phyloP scores from a whole-genome alignment of 1,139 yeast genomes.

The Arxiozyma bovina region DNA sequence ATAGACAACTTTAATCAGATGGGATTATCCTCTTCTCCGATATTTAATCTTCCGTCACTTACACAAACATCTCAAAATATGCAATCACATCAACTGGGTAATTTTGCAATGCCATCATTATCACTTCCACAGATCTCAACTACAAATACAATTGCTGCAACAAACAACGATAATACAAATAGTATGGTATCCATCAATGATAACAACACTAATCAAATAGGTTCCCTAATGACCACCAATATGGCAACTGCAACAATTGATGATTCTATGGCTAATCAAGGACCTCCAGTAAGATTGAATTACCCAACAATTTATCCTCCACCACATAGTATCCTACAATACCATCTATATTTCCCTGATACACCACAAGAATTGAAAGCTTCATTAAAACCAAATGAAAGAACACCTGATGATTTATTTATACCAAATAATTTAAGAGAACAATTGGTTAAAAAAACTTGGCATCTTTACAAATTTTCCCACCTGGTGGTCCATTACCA shows the following conservation, averaged over 20 bases:
- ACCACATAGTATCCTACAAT: slow-evolving; percentile 50
- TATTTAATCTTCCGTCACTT: background rate
- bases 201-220: background rate
- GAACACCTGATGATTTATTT: slow-evolving; percentile 60
- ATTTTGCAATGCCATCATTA: background rate
- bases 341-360: slow-evolving; percentile 83
- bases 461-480: slow-evolving; percentile 60
- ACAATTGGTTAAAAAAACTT: slow-evolving; percentile 62
- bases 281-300: slow-evolving; percentile 7
- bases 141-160: background rate
- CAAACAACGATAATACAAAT: background rate
- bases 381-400: slow-evolving; percentile 59
- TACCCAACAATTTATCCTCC: slow-evolving; percentile 30
- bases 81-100: background rate
- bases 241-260: background rate
- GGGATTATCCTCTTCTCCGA: background rate
- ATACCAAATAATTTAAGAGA: slow-evolving; percentile 68
- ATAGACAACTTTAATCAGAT: slow-evolving; percentile 6
- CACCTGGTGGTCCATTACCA: slow-evolving; percentile 29
- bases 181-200: too few species aligned
- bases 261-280: background rate
- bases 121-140: background rate
- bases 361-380: slow-evolving; percentile 66
- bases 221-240: background rate
- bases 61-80: background rate